A percentile compares a stretch with the other conserved stretches of the same genome.
These are phyloP conservation scores for Naganishia vaughanmartiniae DNA, from an alignment of 768 basidiomycete genomes.

Conservation along the genomic window DNA sequence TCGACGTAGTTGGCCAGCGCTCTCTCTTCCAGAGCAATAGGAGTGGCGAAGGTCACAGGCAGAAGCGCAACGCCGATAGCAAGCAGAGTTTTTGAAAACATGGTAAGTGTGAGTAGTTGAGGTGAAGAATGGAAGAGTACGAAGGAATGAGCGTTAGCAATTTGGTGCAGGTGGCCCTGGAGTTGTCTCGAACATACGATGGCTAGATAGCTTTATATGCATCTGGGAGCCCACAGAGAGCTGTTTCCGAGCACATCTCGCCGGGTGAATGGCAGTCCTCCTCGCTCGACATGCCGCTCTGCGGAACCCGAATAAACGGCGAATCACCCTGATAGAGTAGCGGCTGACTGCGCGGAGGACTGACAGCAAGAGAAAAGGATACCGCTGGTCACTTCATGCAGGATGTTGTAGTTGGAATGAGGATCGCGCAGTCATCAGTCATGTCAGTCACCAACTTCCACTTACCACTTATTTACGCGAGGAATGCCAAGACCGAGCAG, in stretches of 20 bases:
- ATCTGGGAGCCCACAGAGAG: no score
- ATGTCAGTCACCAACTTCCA: neutral
- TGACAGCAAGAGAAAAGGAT: neutral
- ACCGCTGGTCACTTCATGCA: neutral
- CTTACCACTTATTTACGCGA: conserved; percentile 1
- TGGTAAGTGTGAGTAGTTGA: conserved; percentile 24
- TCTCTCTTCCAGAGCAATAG: conserved; percentile 33
- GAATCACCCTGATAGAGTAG: neutral
- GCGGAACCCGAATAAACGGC: neutral
- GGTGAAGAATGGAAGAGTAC: neutral
- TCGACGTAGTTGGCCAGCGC: conserved; percentile 35
- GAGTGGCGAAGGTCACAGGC: conserved; percentile 33
- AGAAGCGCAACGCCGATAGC: conserved; percentile 22
- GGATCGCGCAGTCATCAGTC: neutral
- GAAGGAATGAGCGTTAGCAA: conserved; percentile 6
- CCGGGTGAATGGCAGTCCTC: neutral
- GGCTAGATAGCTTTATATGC: neutral
- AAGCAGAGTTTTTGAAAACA: conserved; percentile 33
- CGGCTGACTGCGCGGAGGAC: neutral
- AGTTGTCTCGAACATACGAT: neutral
- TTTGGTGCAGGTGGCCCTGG: neutral
- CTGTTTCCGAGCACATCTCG: no score
- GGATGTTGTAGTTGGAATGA: neutral
- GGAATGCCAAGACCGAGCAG: neutral
- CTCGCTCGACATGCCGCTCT: neutral